Evolutionary conservation across 805 yeast species (phyloP), one percentile per base, ranked within the genome.

Genomic region (Kurtzmaniella fragi): DNA sequence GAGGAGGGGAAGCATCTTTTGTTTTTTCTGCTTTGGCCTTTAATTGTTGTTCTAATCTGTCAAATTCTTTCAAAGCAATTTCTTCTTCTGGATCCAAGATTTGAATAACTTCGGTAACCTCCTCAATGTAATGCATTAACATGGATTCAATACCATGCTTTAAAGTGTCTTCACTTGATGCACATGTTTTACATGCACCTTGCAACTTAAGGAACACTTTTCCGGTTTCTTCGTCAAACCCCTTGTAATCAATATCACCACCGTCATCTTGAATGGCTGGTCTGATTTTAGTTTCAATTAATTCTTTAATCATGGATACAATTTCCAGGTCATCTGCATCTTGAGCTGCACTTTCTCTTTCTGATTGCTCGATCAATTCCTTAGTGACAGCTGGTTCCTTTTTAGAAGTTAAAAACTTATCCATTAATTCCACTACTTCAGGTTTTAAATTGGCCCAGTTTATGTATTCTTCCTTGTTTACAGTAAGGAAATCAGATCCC

Each of bases 181-280:
- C 88, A 52, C 99, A 93, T 2, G 95, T 77, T 39, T 95, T 82
- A 64, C 99, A 93, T 6, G 99, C 98, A 35, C 99, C 99, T 52
- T 87, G 90, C 34, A 93, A 69, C 57, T 85, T 88, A 50, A 93
- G 76, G 58, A 78, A 85, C 5, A 95, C 98, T 11, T 84, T 80
- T 1, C 99, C 99, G 1, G 84, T 73, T 42, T 82, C 86, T 46
- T 84, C 88, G 41, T 86, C 87, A 56, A 86, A 90, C 5, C 87
- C 93, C 42, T 85, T 75, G 59, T 80, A 95, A 51, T 87, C 90
- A 45, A 93, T 82, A 56, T 93, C 98, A 27, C 99, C 99, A 45
- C 99, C 99, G 54, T 93, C 99, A 54, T 93, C 99, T 65, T 89
- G 95, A 42, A 93, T 89, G 1, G 98, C 96, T 1, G 99, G 99